phyloP scores from a whole-genome alignment of 768 basidiomycete species.

The Mycena polygramma region DNA sequence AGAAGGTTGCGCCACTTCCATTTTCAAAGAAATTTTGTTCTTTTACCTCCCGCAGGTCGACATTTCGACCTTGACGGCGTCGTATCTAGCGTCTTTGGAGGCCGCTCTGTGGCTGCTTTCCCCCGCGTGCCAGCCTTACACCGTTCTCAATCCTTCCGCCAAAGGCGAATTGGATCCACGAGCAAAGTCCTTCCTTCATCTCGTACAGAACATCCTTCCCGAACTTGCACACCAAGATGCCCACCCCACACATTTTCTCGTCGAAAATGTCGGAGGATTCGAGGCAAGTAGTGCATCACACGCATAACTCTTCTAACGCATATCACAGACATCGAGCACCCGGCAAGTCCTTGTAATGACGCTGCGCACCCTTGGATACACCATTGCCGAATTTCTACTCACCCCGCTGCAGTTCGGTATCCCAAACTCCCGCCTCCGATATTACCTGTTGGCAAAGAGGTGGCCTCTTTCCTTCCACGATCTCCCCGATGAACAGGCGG shows the following conservation, averaged over 20 bases:
- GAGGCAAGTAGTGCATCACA: constrained; percentile 62
- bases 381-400: constrained; percentile 70
- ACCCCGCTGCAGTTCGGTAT: constrained; percentile 85
- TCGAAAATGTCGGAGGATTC: constrained; percentile 89
- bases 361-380: constrained; percentile 69
- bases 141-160: constrained; percentile 79
- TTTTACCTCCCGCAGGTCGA: constrained; percentile 48
- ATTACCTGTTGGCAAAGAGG: constrained; percentile 81
- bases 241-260: constrained; percentile 71
- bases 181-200: constrained; percentile 80
- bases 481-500: constrained; percentile 34
- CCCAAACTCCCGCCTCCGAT: constrained; percentile 86
- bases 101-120: constrained; percentile 84
- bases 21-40: not conserved
- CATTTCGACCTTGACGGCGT: constrained; percentile 68
- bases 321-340: constrained; percentile 71
- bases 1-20: constrained; percentile 58
- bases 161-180: constrained; percentile 81
- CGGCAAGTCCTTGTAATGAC: constrained; percentile 66
- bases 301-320: not conserved
- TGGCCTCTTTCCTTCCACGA: constrained; percentile 54
- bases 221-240: constrained; percentile 57
- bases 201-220: constrained; percentile 74
- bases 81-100: constrained; percentile 57
- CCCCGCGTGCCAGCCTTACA: constrained; percentile 89